phyloP scores from a whole-genome alignment of 2,329 filamentous ascomycete species.

The Aspergillus sp. region DNA sequence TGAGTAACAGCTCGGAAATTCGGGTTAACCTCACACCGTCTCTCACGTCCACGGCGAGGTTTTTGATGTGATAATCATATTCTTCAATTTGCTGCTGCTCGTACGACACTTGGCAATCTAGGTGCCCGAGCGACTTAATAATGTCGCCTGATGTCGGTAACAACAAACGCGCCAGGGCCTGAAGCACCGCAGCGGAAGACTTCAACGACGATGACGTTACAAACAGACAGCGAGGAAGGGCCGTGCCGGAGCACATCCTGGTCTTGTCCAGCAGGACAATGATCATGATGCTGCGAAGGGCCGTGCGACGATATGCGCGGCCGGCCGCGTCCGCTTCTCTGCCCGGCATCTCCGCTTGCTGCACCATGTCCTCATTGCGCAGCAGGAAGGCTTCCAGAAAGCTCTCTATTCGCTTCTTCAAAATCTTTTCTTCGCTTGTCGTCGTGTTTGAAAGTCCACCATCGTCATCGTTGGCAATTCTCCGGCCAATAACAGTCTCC shows the following conservation, averaged over 20 bases:
- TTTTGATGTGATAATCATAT: slow-evolving; percentile 51
- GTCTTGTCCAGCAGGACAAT: slow-evolving; percentile 53
- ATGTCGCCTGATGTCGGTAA: slow-evolving; percentile 55
- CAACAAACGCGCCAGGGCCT: slow-evolving; percentile 47
- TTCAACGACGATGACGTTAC: slow-evolving; percentile 47
- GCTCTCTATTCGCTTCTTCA: slow-evolving; percentile 40
- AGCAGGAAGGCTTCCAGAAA: slow-evolving; percentile 55
- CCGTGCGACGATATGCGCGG: slow-evolving; percentile 50
- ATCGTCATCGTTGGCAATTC: slow-evolving; percentile 26
- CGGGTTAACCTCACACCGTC: slow-evolving; percentile 56
- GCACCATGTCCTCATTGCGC: slow-evolving; percentile 48
- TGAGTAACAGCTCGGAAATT: slow-evolving; percentile 53
- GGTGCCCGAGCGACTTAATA: slow-evolving; percentile 47
- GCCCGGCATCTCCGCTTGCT: slow-evolving; percentile 8
- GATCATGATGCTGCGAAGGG: slow-evolving; percentile 54
- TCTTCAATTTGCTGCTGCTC: slow-evolving; percentile 54
- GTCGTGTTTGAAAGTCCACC: neutral
- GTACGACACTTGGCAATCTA: slow-evolving; percentile 51
- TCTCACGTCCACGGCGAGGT: slow-evolving; percentile 56
- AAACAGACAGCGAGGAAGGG: slow-evolving; percentile 43
- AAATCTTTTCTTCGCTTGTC: slow-evolving; percentile 15
- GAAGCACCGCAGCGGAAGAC: slow-evolving; percentile 49
- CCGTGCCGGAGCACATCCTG: slow-evolving; percentile 32
- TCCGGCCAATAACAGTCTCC: slow-evolving; percentile 55
- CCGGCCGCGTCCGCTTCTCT: slow-evolving; percentile 38